These are phyloP conservation scores for Psilocybe subaeruginosa DNA, from an alignment of 768 basidiomycete genomes.

Conservation along the genomic window DNA sequence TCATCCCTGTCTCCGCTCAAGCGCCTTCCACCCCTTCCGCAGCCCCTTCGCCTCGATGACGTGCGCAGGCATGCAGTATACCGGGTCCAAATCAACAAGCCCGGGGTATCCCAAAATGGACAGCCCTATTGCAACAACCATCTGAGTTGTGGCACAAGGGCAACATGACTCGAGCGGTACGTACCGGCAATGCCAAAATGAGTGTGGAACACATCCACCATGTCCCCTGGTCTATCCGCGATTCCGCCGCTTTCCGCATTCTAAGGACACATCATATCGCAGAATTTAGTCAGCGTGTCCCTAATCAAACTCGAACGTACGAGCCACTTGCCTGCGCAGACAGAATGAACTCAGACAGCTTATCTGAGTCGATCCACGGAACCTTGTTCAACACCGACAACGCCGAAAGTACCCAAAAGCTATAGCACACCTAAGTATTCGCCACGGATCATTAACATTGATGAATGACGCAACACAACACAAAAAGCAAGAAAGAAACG, in stretches of 20 bases:
- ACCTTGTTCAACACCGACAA: constrained; percentile 83
- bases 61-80: constrained; percentile 92
- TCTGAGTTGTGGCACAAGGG: no score
- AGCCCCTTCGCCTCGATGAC: constrained; percentile 74
- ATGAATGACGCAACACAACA: not conserved
- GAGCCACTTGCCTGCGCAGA: constrained; percentile 70
- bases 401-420: constrained; percentile 93
- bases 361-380: constrained; percentile 85
- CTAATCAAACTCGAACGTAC: not conserved
- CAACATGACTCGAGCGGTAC: not conserved
- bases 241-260: constrained; percentile 92
- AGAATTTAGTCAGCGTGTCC: not conserved
- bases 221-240: constrained; percentile 90
- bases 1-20: constrained; percentile 27
- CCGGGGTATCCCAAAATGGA: constrained; percentile 88
- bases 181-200: constrained; percentile 86
- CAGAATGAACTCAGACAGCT: constrained; percentile 80
- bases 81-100: constrained; percentile 85
- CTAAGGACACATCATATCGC: constrained; percentile 38
- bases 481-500: not conserved
- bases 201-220: constrained; percentile 98
- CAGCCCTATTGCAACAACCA: constrained; percentile 52
- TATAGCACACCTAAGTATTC: constrained; percentile 84
- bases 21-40: constrained; percentile 64
- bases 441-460: not conserved